Conservation (phyloP, 352 stramenopile species). For the Globisporangium iwayamae region DNA sequence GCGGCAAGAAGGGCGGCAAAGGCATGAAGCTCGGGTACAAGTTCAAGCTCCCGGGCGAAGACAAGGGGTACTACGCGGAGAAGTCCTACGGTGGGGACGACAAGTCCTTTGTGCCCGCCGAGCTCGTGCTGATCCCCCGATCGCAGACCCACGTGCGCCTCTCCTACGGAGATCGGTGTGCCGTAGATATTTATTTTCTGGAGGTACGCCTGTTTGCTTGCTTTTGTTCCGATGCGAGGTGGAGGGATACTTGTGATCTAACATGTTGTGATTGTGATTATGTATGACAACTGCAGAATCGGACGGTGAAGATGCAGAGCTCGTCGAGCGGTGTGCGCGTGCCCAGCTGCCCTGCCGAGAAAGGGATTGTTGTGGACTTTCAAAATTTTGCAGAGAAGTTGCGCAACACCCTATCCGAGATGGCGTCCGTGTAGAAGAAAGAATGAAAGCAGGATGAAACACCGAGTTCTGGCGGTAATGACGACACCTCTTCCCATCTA, state of each 20-base stretch:
- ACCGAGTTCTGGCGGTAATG: background rate
- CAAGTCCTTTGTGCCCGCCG: slow-evolving; percentile 81
- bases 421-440: slow-evolving; percentile 64
- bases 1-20: slow-evolving; percentile 76
- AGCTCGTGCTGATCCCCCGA: slow-evolving; percentile 80
- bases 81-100: slow-evolving; percentile 83
- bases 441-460: background rate
- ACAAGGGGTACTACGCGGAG: slow-evolving; percentile 83
- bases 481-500: background rate
- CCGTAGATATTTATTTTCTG: slow-evolving; percentile 90
- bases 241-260: background rate
- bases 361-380: slow-evolving; percentile 64
- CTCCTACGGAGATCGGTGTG: slow-evolving; percentile 80
- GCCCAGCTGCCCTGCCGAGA: slow-evolving; percentile 69
- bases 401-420: slow-evolving; percentile 80
- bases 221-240: background rate
- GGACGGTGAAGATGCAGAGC: slow-evolving; percentile 82
- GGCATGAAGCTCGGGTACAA: slow-evolving; percentile 88
- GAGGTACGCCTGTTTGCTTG: slow-evolving; percentile 35
- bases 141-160: slow-evolving; percentile 83
- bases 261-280: background rate
- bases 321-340: slow-evolving; percentile 73
- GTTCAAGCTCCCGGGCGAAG: slow-evolving; percentile 81
- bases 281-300: slow-evolving; percentile 43
- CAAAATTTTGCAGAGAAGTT: slow-evolving; percentile 82